phyloP scores from a whole-genome alignment of 176 grass and related monocot species.

The Leersia perrieri region DNA sequence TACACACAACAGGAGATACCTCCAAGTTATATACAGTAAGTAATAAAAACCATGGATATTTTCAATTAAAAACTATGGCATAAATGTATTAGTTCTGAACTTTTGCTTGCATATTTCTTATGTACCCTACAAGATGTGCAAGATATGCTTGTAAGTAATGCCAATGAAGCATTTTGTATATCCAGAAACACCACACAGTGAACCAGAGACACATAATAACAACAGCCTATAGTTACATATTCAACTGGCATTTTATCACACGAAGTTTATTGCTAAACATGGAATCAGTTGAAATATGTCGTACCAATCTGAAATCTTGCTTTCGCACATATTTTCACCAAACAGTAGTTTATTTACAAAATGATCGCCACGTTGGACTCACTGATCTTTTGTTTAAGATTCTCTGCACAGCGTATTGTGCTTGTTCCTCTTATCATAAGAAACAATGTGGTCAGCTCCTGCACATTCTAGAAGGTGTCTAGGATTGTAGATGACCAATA shows the following conservation, averaged over 20 bases:
- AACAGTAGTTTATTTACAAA: background rate
- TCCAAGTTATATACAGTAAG: constrained; percentile 4
- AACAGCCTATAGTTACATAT: background rate
- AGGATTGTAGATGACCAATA: background rate
- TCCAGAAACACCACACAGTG: background rate
- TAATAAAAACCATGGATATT: constrained; percentile 7
- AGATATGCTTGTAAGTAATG: background rate
- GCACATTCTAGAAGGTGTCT: background rate
- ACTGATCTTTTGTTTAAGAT: background rate
- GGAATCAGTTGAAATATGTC: background rate
- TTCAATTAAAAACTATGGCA: too few species aligned
- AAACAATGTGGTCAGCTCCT: background rate
- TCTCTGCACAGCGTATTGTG: background rate
- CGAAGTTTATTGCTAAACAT: background rate
- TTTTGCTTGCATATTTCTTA: constrained; percentile 10
- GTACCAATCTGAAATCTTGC: background rate
- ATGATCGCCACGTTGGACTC: background rate
- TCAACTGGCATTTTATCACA: background rate
- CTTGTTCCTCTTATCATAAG: background rate
- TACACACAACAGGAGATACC: background rate
- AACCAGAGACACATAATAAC: background rate
- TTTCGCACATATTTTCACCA: background rate
- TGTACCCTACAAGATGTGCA: background rate
- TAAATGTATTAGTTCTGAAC: background rate
- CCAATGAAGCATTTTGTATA: background rate